Base-by-base conservation (phyloP, 495 filamentous ascomycete genomes). In the Thermochaetoides thermophila region DNA sequence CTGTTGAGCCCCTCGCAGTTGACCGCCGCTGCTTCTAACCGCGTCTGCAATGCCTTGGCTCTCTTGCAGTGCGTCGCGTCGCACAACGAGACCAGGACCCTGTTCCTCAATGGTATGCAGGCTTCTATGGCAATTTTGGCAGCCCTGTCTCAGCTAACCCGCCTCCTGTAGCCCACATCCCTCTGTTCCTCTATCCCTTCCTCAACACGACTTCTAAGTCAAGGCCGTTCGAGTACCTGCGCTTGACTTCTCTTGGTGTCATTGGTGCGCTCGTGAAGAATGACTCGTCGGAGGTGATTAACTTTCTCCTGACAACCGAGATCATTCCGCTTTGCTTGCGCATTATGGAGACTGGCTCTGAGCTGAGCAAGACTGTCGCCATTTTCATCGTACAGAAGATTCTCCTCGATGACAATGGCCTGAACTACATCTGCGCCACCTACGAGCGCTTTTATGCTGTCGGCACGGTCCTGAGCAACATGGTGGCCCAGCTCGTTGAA, bases 371-470 rank as follows among this genome's bases (percentile, higher is more conserved):
- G 64, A 99, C 89, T 1, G 89, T 99, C 7, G 89, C 89, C 22
- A 99, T 99, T 41, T 99, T 99, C 63, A 99, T 99, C 48, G 89
- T 99, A n/a, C 89, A 99, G 62, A 99, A 99, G 61, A 99, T 99
- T 21, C 61, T 99, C 24, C 68, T 99, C 3, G 89, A 99, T 50
- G 89, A 99, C 44, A 82, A 89, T 51, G 89, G 89, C n/a, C 67
- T 99, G 38, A 84, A 81, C 24, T 99, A 99, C 54, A 99, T 99
- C 37, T 99, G 89, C 56, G 86, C 91, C 35, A 99, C 89, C 5
- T 99, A 99, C 51, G 89, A 99, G 61, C 69, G 89, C n/a, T 99
- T 99, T 61, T 96, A 99, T 42, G 89, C 89, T 2, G 89, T 99
- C 7, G 89, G 89, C 8, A 99, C 89, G 1, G 89, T 99, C 17